Evolutionary conservation across 106 monocot species (phyloP), one percentile per base, ranked within the genome.

Genomic region (Apostasia ramifera): DNA sequence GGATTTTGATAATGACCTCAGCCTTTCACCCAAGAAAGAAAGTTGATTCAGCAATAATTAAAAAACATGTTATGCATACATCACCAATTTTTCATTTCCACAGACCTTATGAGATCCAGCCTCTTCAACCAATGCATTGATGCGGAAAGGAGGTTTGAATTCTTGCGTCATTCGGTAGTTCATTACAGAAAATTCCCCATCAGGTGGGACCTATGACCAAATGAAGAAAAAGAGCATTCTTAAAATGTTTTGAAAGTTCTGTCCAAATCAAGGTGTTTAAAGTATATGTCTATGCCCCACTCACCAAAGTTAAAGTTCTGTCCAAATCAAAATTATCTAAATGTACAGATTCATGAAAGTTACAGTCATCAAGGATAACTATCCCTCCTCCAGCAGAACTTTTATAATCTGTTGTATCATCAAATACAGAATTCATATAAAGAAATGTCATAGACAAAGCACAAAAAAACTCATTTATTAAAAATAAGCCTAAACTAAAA

Each of bases 151-250:
- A 73, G 97, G 97, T 72, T 97, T 97, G 52, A 92, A 97, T 57
- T 97, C 97, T 58, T 89, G 97, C 46, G 97, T 97, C 84, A 92
- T 97, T 26, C 97, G 79, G 69, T 97, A 97, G 41, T 97, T 97
- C 97, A 97, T 97, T 10, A 90, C 92, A 77, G 97, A 72, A 76
- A 97, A 97, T 77, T 97, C 97, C 71, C 97, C 97, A 81, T 97
- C 97, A 55, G 97, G 82, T 57, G 92, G 92, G 67, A 88, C 83
- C 92, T 92, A 76, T 54, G 40, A 67, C 40, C 38, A 72, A 74
- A 12, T 26, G 26, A 26, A 26, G 26, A 26, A 26, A 26, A 26
- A 26, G 26, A 26, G 26, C 26, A 26, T 26, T 26, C 26, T 26
- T 26, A 26, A 26, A 26, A 26, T 26, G 26, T 26, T 26, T 26